Evolutionary conservation across 371 early-diverging fungal species (phyloP).

Genomic region (Mucor saturninus): DNA sequence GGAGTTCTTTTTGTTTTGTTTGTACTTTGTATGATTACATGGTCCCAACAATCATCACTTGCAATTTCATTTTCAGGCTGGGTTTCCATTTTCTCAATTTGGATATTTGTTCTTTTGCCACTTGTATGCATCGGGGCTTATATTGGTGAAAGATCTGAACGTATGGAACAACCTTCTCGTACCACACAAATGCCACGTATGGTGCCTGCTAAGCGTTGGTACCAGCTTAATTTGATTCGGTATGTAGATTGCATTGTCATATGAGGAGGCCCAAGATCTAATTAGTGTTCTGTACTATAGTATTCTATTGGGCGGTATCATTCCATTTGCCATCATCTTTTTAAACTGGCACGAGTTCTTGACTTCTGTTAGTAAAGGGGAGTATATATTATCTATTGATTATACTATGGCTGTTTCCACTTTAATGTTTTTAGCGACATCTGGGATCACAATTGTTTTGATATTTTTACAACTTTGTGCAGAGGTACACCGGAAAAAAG

Average conservation of each 20-base stretch:
- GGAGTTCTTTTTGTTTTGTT: conserved; percentile 27
- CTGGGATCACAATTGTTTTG: conserved; percentile 38
- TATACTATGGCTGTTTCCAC: conserved; percentile 23
- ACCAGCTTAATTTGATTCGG: conserved; percentile 40
- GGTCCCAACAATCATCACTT: conserved; percentile 48
- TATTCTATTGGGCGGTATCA: conserved; percentile 36
- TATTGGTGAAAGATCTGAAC: conserved; percentile 39
- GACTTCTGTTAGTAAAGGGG: conserved; percentile 38
- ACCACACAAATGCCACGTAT: conserved; percentile 50
- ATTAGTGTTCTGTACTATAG: conserved; percentile 13
- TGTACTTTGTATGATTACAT: conserved; percentile 30
- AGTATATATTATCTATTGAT: conserved; percentile 27
- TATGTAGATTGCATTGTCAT: conserved; percentile 8
- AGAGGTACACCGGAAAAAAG: conserved; percentile 27
- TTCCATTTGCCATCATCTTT: conserved; percentile 52
- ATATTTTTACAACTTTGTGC: conserved; percentile 51
- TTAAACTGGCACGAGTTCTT: conserved; percentile 45
- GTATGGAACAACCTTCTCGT: conserved; percentile 49
- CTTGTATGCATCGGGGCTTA: conserved; percentile 43
- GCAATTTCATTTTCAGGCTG: conserved; percentile 49
- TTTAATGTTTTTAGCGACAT: conserved; percentile 25
- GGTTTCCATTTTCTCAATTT: conserved; percentile 31
- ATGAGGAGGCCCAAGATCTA: not conserved
- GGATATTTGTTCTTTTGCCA: conserved; percentile 37
- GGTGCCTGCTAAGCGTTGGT: conserved; percentile 48